These are phyloP conservation scores for Pseudogymnoascus sp. DNA, from an alignment of 2,329 filamentous ascomycete species.

Conservation along the genomic window DNA sequence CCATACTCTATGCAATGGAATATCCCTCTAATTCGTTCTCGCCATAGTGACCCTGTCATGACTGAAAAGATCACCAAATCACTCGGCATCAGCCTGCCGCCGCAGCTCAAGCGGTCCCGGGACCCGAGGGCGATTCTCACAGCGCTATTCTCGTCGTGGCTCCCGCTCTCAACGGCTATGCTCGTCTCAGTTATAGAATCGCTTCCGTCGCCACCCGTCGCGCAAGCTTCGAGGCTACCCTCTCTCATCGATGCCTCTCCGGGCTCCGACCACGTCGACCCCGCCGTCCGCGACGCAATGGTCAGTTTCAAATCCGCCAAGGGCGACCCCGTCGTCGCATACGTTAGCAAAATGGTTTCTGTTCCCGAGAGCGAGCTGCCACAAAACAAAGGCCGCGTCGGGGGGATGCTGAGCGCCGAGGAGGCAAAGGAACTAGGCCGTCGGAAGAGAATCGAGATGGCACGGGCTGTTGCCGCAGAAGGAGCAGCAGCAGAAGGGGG, in stretches of 20 bases:
- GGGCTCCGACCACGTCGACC: constrained; percentile 61
- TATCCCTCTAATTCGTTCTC: constrained; percentile 24
- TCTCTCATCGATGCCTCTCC: constrained; percentile 73
- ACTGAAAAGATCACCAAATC: constrained; percentile 95
- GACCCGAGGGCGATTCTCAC: constrained; percentile 79
- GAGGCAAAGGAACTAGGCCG: constrained; percentile 83
- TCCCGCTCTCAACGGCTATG: constrained; percentile 85
- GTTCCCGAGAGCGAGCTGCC: constrained; percentile 87
- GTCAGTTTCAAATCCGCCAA: constrained; percentile 62
- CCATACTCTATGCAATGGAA: constrained; percentile 19
- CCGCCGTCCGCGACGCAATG: constrained; percentile 70
- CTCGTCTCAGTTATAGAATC: constrained; percentile 92
- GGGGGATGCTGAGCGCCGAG: constrained; percentile 70
- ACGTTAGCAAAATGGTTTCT: constrained; percentile 97
- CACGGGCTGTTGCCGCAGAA: constrained; percentile 56
- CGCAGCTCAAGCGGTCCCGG: constrained; percentile 74
- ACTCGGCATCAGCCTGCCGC: constrained; percentile 70
- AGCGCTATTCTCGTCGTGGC: constrained; percentile 79
- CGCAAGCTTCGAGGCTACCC: constrained; percentile 73
- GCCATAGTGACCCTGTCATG: constrained; percentile 59
- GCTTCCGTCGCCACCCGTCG: constrained; percentile 70
- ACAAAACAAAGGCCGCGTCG: constrained; percentile 66
- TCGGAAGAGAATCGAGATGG: constrained; percentile 82
- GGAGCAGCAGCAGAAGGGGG: constrained; percentile 13
- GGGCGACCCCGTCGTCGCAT: constrained; percentile 76